These are phyloP conservation scores for Aspergillus flavus DNA, from an alignment of 2,329 filamentous ascomycete genomes.

Conservation along the genomic window DNA sequence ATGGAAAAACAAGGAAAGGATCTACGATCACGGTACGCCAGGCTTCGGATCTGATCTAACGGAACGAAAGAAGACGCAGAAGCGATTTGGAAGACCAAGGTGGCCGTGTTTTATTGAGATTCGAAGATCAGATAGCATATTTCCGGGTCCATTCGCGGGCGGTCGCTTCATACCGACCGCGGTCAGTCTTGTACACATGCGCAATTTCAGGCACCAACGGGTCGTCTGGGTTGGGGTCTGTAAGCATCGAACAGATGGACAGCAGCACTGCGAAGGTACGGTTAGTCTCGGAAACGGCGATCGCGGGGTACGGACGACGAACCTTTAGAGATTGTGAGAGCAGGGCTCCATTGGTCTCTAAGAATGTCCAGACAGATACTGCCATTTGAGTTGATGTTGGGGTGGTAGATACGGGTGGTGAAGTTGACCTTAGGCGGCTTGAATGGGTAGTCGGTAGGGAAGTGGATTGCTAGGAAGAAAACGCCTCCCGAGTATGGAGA, in stretches of 20 bases:
- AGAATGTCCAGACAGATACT: constrained; percentile 99
- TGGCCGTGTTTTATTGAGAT: constrained; percentile 27
- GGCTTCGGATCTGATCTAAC: constrained; percentile 42
- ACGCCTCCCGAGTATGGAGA: constrained; percentile 98
- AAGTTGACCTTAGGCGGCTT: constrained; percentile 99
- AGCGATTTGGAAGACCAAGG: constrained; percentile 30
- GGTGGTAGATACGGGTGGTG: constrained; percentile 99
- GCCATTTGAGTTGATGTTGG: constrained; percentile 99
- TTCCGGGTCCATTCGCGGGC: constrained; percentile 98
- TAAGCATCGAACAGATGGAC: constrained; percentile 99
- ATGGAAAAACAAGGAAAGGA: constrained; percentile 31
- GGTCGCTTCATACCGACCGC: constrained; percentile 91
- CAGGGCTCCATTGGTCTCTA: constrained; percentile 98
- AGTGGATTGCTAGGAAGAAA: constrained; percentile 98
- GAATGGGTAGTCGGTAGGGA: constrained; percentile 99
- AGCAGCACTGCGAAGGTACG: constrained; percentile 69
- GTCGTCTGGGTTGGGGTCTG: constrained; percentile 98
- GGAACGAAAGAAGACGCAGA: constrained; percentile 30
- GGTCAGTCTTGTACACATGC: constrained; percentile 99
- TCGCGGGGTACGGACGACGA: constrained; percentile 28
- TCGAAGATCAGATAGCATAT: constrained; percentile 78
- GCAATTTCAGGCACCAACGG: constrained; percentile 98
- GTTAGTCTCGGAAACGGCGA: constrained; percentile 13
- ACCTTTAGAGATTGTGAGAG: constrained; percentile 99
- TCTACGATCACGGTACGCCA: constrained; percentile 44